Evolutionary conservation across 257 asterid species (phyloP), one percentile per base, ranked within the genome.

Genomic region (Solanum virginianum): DNA sequence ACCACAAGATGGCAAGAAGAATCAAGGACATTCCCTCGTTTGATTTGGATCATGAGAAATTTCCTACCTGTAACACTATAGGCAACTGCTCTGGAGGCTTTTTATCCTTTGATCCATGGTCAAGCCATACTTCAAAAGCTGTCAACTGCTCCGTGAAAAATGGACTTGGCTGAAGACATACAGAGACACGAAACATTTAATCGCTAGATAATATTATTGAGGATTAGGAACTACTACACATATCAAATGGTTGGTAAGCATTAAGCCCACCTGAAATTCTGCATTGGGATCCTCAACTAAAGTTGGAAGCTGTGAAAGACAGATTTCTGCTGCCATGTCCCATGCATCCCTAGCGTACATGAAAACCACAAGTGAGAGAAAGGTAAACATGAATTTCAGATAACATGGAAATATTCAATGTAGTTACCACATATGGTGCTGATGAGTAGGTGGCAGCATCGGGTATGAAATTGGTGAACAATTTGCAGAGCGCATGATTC

Each of bases 281-380:
- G 96, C 94, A 93, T 91, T 92, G 49, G 99, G 99, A 88, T 97
- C 96, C 89, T 92, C 95, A 72, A 95, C 93, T 84, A 97, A 92
- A 86, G 91, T 75, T 85, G 99, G 99, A 83, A 97, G 98, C 93
- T 95, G 99, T 85, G 99, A 93, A 86, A 97, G 98, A 89, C 99
- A 97, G 83, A 95, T 95, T 91, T 97, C 99, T 85, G 99, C 98
- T 88, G 99, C 99, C 99, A 97, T 97, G 88, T 97, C 99, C 99
- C 99, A 97, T 80, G 99, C 99, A 91, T 95, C 98, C 99, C 99
- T 97, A 83, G 11, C 88, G 83, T 20, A 85, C 85, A 89, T 70
- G 83, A 80, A 66, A 62, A 75, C 55, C 51, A 83, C 83, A 60
- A 81, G 56, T 80, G 81, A 71, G 51, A 49, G 70, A 84, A 77